Percentiles rank a stretch among this genome's conserved stretches.
Conservation (phyloP, 345 rosid species). For the Sonneratia caseolaris region DNA sequence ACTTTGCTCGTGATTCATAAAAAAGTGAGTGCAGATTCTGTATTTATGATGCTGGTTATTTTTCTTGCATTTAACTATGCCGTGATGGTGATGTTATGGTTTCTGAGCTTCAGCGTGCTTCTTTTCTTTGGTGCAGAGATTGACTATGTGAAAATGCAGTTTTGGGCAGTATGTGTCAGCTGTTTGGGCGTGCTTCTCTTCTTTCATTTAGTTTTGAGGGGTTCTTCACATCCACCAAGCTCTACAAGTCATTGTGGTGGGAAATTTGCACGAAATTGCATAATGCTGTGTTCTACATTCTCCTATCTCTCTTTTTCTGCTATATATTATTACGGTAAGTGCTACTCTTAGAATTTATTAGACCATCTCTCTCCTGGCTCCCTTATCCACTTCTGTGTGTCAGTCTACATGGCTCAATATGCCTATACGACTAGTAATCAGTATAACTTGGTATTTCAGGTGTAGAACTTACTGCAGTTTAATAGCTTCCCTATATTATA, state of each 20-base stretch:
- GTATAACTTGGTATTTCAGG: neutral
- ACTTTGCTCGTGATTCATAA: neutral
- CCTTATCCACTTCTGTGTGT: neutral
- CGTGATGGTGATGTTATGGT: neutral
- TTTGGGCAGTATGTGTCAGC: conserved; percentile 70
- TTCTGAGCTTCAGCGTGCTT: neutral
- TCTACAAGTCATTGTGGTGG: conserved; percentile 22
- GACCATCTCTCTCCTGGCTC: neutral
- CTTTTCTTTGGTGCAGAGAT: conserved; percentile 7
- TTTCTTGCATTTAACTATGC: neutral
- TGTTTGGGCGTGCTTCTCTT: conserved; percentile 60
- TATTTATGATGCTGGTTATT: neutral
- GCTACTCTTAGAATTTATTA: neutral
- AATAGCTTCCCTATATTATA: no score
- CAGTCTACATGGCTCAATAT: neutral
- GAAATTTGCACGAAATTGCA: conserved; percentile 36
- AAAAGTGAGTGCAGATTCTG: neutral
- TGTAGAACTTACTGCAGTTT: no score
- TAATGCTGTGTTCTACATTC: conserved; percentile 33
- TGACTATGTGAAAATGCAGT: conserved; percentile 48
- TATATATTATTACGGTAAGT: conserved; percentile 4
- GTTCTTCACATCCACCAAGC: conserved; percentile 12
- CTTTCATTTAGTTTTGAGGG: conserved; percentile 32
- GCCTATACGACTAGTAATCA: neutral
- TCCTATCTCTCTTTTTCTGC: conserved; percentile 27